A percentile compares a stretch with the other conserved stretches of the same genome.
These are phyloP conservation scores for Notholithocarpus densiflorus DNA, from an alignment of 306 rosid genomes.

Conservation along the genomic window DNA sequence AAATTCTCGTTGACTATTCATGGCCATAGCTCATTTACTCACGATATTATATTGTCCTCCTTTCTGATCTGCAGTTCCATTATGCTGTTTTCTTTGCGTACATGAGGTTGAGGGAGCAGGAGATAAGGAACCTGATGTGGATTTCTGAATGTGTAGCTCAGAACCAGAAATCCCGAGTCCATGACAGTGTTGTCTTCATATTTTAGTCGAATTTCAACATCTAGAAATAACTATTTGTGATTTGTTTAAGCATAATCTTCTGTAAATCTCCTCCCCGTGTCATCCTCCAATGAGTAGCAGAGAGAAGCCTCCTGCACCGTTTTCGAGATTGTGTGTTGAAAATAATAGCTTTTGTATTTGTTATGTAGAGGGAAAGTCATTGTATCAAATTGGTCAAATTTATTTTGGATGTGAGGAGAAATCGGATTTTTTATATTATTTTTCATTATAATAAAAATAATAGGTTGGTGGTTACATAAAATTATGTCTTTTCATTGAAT, in stretches of 20 bases:
- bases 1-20: background rate
- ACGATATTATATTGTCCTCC: constrained; percentile 7
- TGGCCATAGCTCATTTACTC: background rate
- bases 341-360: constrained; percentile 16
- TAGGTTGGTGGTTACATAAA: background rate
- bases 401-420: constrained; percentile 10
- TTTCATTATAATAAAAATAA: background rate
- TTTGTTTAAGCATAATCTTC: constrained; percentile 33
- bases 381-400: background rate
- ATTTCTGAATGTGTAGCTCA: constrained; percentile 96
- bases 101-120: constrained; percentile 98
- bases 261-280: constrained; percentile 37
- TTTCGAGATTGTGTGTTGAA: constrained; percentile 36
- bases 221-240: background rate
- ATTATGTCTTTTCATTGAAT: background rate
- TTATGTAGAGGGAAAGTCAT: constrained; percentile 5
- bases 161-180: constrained; percentile 97
- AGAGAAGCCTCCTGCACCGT: constrained; percentile 23
- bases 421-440: constrained; percentile 3
- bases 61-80: constrained; percentile 70
- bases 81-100: constrained; percentile 93
- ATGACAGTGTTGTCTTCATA: constrained; percentile 93
- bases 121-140: constrained; percentile 97
- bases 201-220: constrained; percentile 45
- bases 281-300: constrained; percentile 17